Evolutionary conservation across 257 asterid species (phyloP).

Genomic region (Petunia secreta): DNA sequence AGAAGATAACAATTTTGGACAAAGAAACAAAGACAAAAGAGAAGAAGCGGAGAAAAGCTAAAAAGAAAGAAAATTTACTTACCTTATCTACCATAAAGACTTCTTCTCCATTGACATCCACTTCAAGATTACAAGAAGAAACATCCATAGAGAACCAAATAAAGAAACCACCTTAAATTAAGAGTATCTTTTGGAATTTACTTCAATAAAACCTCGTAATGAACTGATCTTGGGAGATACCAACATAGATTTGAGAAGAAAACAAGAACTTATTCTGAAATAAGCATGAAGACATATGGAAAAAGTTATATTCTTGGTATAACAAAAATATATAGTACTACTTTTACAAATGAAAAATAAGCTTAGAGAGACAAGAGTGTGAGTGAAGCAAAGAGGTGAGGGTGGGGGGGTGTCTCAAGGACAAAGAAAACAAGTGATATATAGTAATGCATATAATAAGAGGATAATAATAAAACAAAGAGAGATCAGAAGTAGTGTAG

Average conservation of each 20-base stretch:
- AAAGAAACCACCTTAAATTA: constrained; percentile 49
- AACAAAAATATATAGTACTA: constrained; percentile 31
- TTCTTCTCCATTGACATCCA: constrained; percentile 93
- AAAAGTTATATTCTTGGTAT: constrained; percentile 60
- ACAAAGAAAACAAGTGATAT: constrained; percentile 36
- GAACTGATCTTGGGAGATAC: constrained; percentile 27
- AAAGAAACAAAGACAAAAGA: constrained; percentile 32
- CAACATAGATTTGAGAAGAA: constrained; percentile 34
- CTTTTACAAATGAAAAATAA: constrained; percentile 34
- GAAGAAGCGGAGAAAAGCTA: constrained; percentile 20
- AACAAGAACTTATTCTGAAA: constrained; percentile 50
- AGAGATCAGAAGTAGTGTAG: constrained; percentile 36
- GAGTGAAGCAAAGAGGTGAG: constrained; percentile 49
- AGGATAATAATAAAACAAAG: constrained; percentile 22
- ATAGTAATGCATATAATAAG: constrained; percentile 32
- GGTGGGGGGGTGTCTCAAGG: constrained; percentile 28
- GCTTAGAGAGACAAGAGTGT: constrained; percentile 55
- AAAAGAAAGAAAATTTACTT: constrained; percentile 18
- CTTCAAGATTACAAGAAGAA: constrained; percentile 64
- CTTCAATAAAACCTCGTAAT: constrained; percentile 18
- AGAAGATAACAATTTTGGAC: constrained; percentile 21
- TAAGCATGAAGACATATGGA: constrained; percentile 55
- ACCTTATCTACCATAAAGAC: constrained; percentile 77
- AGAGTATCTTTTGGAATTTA: constrained; percentile 42
- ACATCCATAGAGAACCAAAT: constrained; percentile 57